Percentiles rank a stretch among this genome's conserved stretches.
Evolutionary conservation across 140 eudicot genomes (phyloP).

Genomic region (Anethum foeniculum): DNA sequence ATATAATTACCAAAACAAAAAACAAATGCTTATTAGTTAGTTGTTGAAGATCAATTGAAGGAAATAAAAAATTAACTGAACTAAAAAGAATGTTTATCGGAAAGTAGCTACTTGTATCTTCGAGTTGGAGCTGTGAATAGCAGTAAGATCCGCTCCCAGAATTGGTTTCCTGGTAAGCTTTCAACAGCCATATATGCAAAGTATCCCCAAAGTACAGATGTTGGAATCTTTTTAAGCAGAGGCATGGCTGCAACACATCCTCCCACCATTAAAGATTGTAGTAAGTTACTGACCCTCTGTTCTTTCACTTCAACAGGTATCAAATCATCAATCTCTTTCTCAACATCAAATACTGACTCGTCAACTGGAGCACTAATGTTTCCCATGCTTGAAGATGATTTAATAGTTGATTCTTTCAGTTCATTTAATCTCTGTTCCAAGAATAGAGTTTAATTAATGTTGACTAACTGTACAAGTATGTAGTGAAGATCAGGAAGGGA

Average conservation of each 20-base stretch:
- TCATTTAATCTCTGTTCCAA: conserved; percentile 47
- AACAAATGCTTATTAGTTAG: conserved; percentile 3
- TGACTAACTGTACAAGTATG: background rate
- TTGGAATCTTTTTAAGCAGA: conserved; percentile 11
- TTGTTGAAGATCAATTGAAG: background rate
- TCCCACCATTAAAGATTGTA: conserved; percentile 11
- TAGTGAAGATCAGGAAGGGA: background rate
- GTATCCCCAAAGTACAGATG: conserved; percentile 13
- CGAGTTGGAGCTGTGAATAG: conserved; percentile 11
- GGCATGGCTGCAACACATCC: conserved; percentile 17
- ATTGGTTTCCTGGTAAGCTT: conserved; percentile 13
- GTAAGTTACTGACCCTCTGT: conserved; percentile 17
- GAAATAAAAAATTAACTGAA: background rate
- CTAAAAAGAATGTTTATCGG: background rate
- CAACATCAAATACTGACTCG: conserved; percentile 50
- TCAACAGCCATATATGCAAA: conserved; percentile 12
- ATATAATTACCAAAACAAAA: background rate
- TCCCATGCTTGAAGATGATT: conserved; percentile 45
- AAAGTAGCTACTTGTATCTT: conserved; percentile 8
- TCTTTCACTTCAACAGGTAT: conserved; percentile 30
- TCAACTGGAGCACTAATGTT: conserved; percentile 44
- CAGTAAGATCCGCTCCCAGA: conserved; percentile 11
- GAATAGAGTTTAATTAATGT: background rate
- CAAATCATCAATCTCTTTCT: conserved; percentile 52
- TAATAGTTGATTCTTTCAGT: conserved; percentile 43